These are phyloP conservation scores for Jimgerdemannia lactiflua DNA, from an alignment of 192 early-diverging fungal genomes.

Conservation along the genomic window DNA sequence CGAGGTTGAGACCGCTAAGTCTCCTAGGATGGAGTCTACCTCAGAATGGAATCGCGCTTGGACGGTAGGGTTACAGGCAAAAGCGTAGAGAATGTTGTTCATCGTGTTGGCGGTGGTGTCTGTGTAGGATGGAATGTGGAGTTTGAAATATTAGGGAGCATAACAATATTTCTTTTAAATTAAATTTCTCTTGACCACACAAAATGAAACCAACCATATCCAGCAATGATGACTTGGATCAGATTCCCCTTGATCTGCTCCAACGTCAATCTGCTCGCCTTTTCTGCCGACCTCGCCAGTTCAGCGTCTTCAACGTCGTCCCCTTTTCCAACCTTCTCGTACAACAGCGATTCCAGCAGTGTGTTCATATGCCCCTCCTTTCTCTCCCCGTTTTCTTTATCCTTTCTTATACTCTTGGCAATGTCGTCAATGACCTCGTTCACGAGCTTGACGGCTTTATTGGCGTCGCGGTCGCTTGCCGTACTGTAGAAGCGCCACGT, in stretches of 20 bases:
- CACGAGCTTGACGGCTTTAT: not conserved
- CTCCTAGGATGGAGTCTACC: slow-evolving; percentile 6
- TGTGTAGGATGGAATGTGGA: not conserved
- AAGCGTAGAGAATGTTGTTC: not conserved
- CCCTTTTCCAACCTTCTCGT: not conserved
- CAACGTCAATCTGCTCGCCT: slow-evolving; percentile 9
- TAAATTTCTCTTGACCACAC: not conserved
- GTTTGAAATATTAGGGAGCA: not conserved
- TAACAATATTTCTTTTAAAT: not conserved
- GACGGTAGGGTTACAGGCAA: slow-evolving; percentile 1
- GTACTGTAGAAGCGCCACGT: slow-evolving; percentile 1
- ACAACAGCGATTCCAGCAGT: slow-evolving; percentile 13
- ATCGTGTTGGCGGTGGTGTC: slow-evolving; percentile 15
- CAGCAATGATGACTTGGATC: slow-evolving; percentile 10
- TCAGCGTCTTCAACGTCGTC: not conserved
- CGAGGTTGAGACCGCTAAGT: not conserved
- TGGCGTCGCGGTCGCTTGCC: slow-evolving; percentile 2
- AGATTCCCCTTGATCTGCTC: slow-evolving; percentile 8
- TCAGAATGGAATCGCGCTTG: slow-evolving; percentile 5
- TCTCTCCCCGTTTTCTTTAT: not conserved
- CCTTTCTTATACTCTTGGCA: not conserved
- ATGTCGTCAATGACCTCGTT: not conserved
- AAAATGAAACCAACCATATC: slow-evolving; percentile 9
- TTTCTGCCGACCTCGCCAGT: not conserved
- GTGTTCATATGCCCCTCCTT: slow-evolving; percentile 9